These are phyloP conservation scores for Wickerhamomyces chambardii DNA, from an alignment of 805 yeast species.

Conservation along the genomic window DNA sequence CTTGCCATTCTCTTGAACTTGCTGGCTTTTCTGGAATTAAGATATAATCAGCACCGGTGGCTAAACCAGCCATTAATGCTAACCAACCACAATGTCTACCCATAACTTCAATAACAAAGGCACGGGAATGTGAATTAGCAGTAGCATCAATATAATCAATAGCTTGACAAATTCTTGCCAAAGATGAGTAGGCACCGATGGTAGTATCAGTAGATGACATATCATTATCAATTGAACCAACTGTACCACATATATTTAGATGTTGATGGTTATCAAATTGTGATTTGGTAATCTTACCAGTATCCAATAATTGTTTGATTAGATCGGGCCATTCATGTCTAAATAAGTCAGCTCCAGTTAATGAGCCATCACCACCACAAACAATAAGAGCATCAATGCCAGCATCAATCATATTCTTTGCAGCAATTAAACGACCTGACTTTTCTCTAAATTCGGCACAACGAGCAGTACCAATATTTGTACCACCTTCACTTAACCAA, in stretches of 20 bases:
- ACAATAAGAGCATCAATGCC: conserved; percentile 95
- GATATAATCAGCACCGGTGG: conserved; percentile 92
- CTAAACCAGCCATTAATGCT: conserved; percentile 94
- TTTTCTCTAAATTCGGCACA: conserved; percentile 81
- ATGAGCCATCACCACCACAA: conserved; percentile 98
- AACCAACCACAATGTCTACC: conserved; percentile 99
- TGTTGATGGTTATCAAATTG: conserved; percentile 55
- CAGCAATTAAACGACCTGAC: conserved; percentile 75
- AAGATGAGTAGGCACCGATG: conserved; percentile 91
- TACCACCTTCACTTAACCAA: conserved; percentile 88
- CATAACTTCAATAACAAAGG: conserved; percentile 97
- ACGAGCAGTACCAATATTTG: conserved; percentile 94
- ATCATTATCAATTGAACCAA: conserved; percentile 96
- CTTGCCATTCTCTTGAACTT: conserved; percentile 63
- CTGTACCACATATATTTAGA: conserved; percentile 86
- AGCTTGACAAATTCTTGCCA: conserved; percentile 87
- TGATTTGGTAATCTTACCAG: conserved; percentile 45
- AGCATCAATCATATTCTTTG: conserved; percentile 71
- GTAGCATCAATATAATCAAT: conserved; percentile 97
- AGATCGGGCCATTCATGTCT: conserved; percentile 92
- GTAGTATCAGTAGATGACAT: conserved; percentile 97
- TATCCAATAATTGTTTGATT: conserved; percentile 57
- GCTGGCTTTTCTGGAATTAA: conserved; percentile 95
- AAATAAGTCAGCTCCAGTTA: conserved; percentile 95
- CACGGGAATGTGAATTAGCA: conserved; percentile 94